Evolutionary conservation across 305 asterid genomes (phyloP).

Genomic region (Solanum hybrid): DNA sequence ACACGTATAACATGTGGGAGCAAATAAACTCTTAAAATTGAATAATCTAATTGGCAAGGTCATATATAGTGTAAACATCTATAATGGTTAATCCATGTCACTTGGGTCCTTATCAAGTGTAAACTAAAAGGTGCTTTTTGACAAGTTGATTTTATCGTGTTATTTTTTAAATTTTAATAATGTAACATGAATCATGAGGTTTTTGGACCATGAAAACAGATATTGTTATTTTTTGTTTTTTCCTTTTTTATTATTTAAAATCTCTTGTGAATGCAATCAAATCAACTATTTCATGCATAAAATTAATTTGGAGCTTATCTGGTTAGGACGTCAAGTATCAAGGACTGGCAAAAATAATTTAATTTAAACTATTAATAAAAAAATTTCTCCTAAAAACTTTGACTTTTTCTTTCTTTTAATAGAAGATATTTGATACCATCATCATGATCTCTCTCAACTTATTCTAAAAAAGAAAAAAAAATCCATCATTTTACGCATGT

Average conservation of each 20-base stretch:
- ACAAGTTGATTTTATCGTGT: not conserved
- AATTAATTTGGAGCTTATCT: not conserved
- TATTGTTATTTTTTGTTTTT: not conserved
- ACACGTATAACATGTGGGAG: not conserved
- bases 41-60: no score
- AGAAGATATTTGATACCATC: not conserved
- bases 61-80: not conserved
- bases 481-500: not conserved
- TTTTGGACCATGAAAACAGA: not conserved
- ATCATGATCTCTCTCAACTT: not conserved
- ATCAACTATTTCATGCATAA: not conserved
- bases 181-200: not conserved
- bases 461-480: not conserved
- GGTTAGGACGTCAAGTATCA: not conserved
- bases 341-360: not conserved
- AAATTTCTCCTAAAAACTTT: not conserved
- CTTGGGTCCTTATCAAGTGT: not conserved
- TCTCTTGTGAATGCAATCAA: not conserved
- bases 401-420: not conserved
- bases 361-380: not conserved
- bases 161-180: not conserved
- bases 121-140: not conserved
- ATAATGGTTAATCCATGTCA: not conserved
- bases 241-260: not conserved
- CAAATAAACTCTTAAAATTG: not conserved